Evolutionary conservation across 805 yeast genomes (phyloP), one percentile per base, ranked within the genome.

Genomic region (Saccharomycopsis microspora): DNA sequence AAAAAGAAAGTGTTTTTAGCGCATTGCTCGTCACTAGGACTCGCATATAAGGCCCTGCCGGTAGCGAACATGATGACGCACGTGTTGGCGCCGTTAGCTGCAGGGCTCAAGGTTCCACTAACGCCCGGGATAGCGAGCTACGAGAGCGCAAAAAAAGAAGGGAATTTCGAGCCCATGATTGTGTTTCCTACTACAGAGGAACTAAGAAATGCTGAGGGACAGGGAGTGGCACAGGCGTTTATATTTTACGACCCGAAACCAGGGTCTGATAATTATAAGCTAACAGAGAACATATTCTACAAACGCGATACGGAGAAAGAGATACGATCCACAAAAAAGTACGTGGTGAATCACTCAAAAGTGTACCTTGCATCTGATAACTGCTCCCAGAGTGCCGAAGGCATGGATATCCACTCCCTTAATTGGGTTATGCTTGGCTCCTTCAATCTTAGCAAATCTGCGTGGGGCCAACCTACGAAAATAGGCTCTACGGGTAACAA

Each of bases 11-110:
- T 64, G 49, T 36, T 65, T 2, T 45, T 68, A 5, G 61, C 71
- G 0, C 72, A 69, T 52, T 65, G 63, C 2, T 64, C 74, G 0
- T 67, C 73, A 1, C 62, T 70, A 11, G 66, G 74, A 4, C 64
- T 62, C 1, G 62, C 56, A 46, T 44, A 55, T 10, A 47, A 55
- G 19, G 54, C 59, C 37, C 57, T 59, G 6, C 34, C 38, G 8
- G 33, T 45, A 6, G n/a, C 41, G 0, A 67, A 70, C 3, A 55
- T 70, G 5, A 65, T 69, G 53, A 57, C 72, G 3, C 74, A 70
- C 54, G 45, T 70, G 5, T 45, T 70, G n/a, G 65, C 71, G 47
- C 75, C 75, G 1, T 50, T 65, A 19, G 49, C 62, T 28, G 63
- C 64, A 1, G 55, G 48, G 11, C 10, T 48, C 11, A 45, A 43